phyloP scores from a whole-genome alignment of 164 flowering plant species.

The Macadamia tetraphylla region DNA sequence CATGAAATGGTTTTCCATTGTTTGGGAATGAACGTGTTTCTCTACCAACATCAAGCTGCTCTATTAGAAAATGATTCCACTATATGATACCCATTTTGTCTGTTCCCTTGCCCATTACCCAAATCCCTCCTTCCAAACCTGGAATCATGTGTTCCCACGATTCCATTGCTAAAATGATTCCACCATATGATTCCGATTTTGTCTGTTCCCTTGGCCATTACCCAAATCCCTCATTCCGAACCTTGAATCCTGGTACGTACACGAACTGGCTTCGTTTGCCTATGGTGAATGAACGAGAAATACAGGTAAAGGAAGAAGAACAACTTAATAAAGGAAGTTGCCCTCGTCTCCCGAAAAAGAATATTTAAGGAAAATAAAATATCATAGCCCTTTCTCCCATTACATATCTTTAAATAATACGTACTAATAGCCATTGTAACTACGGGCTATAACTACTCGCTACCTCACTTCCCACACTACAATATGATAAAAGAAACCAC shows the following conservation, averaged over 20 bases:
- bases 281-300: no score
- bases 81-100: constrained; percentile 42
- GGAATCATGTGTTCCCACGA: constrained; percentile 19
- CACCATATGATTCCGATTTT: constrained; percentile 34
- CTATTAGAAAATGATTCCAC: constrained; percentile 33
- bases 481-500: no score
- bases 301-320: no score
- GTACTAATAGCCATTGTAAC: no score
- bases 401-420: no score
- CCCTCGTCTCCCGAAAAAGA: no score
- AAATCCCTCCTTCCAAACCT: constrained; percentile 40
- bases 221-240: constrained; percentile 40
- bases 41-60: constrained; percentile 48
- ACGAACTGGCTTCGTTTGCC: no score
- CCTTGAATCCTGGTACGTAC: constrained; percentile 15
- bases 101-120: constrained; percentile 36
- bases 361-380: no score
- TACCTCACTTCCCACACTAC: no score
- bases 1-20: constrained; percentile 47
- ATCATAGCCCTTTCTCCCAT: no score
- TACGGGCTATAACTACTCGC: no score
- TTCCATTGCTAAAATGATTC: constrained; percentile 30
- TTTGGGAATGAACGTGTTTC: constrained; percentile 45
- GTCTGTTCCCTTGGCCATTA: constrained; percentile 40
- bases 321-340: no score